phyloP scores from a whole-genome alignment of 1,284 basidiomycete species.

The Puccinia horiana region DNA sequence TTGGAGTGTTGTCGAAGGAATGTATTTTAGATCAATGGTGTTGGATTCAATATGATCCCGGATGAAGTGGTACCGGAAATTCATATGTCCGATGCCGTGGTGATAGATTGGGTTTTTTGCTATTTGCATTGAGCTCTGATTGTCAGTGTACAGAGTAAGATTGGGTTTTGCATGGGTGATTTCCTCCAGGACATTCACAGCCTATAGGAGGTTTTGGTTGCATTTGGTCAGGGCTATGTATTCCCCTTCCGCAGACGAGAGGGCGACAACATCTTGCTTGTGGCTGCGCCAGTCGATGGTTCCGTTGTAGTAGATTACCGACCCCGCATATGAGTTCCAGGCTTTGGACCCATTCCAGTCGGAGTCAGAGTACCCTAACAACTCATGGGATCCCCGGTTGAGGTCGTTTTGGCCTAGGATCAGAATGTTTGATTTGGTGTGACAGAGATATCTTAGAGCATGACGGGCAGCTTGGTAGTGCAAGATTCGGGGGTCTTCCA shows the following conservation, averaged over 20 bases:
- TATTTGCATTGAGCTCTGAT: background rate
- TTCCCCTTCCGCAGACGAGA: conserved; percentile 8
- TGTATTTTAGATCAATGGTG: background rate
- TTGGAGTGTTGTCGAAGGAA: background rate
- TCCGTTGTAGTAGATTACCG: background rate
- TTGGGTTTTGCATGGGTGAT: background rate
- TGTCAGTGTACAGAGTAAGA: background rate
- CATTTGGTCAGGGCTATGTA: conserved; percentile 21
- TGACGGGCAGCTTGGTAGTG: conserved; percentile 6
- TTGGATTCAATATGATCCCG: background rate
- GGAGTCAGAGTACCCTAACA: background rate
- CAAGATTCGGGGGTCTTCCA: background rate
- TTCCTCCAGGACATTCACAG: background rate
- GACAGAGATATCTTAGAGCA: background rate
- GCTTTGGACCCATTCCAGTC: conserved; percentile 12
- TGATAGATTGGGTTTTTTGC: background rate
- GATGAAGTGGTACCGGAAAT: conserved; percentile 22
- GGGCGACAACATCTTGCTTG: conserved; percentile 12
- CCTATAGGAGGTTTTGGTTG: background rate
- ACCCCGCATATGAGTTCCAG: conserved; percentile 15
- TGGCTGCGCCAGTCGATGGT: background rate
- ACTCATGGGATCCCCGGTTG: background rate
- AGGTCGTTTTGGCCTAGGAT: background rate
- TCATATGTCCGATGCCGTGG: background rate
- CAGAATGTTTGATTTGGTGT: background rate